Percentiles rank a stretch among this genome's conserved stretches.
These are phyloP conservation scores for Achaetomium macrosporum DNA, from an alignment of 2,329 filamentous ascomycete genomes.

Conservation along the genomic window DNA sequence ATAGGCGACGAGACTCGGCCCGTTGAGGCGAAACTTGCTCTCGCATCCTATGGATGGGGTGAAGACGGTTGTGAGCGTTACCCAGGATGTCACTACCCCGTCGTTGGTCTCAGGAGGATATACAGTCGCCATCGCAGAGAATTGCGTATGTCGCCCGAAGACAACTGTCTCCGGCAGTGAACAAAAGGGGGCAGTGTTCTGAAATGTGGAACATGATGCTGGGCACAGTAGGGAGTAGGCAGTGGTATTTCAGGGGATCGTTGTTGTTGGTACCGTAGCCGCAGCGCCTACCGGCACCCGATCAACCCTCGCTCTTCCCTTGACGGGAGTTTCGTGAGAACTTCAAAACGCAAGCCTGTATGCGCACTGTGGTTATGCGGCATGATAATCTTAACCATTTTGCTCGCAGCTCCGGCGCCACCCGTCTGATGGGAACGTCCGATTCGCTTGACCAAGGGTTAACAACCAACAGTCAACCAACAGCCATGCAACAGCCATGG, in stretches of 20 bases:
- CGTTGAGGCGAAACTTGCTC: constrained; percentile 3
- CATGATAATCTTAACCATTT: too few relatives aligned
- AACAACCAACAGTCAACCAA: neutral
- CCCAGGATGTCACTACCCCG: constrained; percentile 3
- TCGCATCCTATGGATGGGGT: constrained; percentile 1
- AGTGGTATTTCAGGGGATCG: neutral
- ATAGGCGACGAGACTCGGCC: constrained; percentile 4
- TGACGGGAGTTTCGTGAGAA: too few relatives aligned
- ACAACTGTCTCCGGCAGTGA: neutral
- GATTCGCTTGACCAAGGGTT: too few relatives aligned
- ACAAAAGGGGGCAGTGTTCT: neutral
- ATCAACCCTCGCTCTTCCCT: too few relatives aligned
- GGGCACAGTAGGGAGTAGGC: neutral
- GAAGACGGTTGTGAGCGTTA: constrained; percentile 1
- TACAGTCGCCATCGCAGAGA: neutral
- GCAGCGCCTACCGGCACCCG: too few relatives aligned
- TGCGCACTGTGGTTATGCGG: too few relatives aligned
- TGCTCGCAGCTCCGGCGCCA: too few relatives aligned
- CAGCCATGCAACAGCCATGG: neutral
- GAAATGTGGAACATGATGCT: neutral
- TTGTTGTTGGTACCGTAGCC: neutral
- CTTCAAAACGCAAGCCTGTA: too few relatives aligned
- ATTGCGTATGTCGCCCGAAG: neutral
- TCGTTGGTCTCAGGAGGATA: constrained; percentile 5
- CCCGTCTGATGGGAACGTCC: too few relatives aligned